Percentiles rank a stretch among this genome's conserved stretches.
Conservation (phyloP, 2,329 filamentous ascomycete species). For the Sporothrix euskadiensis region DNA sequence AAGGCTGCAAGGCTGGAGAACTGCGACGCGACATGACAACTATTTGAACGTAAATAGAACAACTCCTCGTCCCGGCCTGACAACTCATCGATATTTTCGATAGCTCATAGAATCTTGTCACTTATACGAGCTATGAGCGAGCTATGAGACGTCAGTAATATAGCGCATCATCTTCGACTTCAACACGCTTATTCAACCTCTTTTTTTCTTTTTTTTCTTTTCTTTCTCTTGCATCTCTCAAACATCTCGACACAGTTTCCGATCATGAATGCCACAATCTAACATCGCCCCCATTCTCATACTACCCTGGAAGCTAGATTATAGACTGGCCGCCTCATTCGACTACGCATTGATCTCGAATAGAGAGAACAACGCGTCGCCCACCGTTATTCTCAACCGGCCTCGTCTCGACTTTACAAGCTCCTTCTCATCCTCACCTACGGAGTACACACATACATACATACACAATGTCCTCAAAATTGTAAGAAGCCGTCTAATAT, state of each 20-base stretch:
- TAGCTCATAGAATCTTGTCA: not conserved
- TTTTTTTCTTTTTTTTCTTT: not conserved
- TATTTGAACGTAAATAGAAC: not conserved
- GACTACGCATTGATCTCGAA: too few species aligned
- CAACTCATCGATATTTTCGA: not conserved
- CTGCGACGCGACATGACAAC: not conserved
- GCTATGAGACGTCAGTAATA: too few species aligned
- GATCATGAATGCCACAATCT: not conserved
- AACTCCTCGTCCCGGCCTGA: not conserved
- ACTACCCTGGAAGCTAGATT: not conserved
- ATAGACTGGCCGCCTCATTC: not conserved
- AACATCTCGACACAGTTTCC: not conserved
- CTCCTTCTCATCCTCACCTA: not conserved
- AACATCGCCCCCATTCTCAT: not conserved
- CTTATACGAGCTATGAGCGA: not conserved
- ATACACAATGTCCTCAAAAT: constrained; percentile 16
- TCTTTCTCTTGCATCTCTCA: too few species aligned
- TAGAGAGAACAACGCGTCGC: not conserved
- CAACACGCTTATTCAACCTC: not conserved
- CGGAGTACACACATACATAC: not conserved
- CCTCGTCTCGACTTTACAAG: not conserved
- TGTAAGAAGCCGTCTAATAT: constrained; percentile 5
- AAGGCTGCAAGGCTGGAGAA: not conserved
- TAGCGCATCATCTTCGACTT: not conserved
- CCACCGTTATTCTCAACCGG: not conserved